Percentiles rank a stretch among this genome's conserved stretches.
phyloP scores from a whole-genome alignment of 441 rosid genomes.

The Geranium incanum region DNA sequence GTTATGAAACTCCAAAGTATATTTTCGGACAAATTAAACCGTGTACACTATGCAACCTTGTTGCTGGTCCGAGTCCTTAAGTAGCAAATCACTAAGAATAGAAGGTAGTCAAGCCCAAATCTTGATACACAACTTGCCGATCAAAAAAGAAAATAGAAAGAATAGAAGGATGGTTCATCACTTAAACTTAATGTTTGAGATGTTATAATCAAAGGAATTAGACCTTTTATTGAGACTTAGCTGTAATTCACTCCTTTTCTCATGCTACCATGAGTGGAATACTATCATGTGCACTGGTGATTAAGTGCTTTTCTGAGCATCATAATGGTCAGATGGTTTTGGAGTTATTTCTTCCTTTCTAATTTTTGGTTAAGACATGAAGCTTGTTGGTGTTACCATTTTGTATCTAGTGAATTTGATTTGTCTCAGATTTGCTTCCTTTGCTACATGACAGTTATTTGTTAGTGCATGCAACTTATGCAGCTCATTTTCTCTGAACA shows the following conservation, averaged over 20 bases:
- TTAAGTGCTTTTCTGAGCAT: not conserved
- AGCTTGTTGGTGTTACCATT: not conserved
- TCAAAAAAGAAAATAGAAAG: no score
- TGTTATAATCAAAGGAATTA: no score
- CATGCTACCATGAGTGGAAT: not conserved
- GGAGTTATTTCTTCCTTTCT: not conserved
- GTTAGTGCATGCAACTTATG: not conserved
- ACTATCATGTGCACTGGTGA: conserved; percentile 1
- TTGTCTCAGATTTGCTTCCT: no score
- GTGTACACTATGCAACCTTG: no score
- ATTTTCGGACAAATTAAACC: no score
- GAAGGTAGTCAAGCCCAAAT: no score
- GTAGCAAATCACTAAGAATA: no score
- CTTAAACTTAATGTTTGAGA: no score
- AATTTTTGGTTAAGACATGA: not conserved
- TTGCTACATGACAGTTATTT: not conserved
- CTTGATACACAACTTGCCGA: no score
- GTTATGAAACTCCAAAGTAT: not conserved
- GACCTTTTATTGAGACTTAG: not conserved
- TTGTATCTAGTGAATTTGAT: no score
- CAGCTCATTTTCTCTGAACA: conserved; percentile 28
- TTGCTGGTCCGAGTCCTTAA: no score
- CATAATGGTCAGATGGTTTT: conserved; percentile 3
- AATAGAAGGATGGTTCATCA: no score
- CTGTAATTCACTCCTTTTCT: not conserved